A percentile compares a stretch with the other conserved stretches of the same genome.
Evolutionary conservation across 176 grass and related monocot genomes (phyloP).

Genomic region (Luzula sylvatica): DNA sequence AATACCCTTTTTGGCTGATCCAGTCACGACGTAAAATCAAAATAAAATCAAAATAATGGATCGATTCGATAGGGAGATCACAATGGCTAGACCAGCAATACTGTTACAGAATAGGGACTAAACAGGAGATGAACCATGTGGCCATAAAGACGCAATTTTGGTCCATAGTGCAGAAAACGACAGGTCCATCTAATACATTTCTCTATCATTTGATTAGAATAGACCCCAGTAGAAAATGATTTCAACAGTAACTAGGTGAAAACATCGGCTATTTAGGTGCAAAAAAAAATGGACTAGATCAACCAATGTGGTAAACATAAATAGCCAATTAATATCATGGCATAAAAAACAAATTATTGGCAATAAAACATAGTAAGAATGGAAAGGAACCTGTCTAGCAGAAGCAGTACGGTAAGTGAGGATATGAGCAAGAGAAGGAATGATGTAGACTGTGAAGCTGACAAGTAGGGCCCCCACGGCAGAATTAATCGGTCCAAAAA

Average conservation of each 20-base stretch:
- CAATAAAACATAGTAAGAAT: background rate
- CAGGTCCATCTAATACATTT: slow-evolving; percentile 17
- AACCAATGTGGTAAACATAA: background rate
- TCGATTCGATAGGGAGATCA: background rate
- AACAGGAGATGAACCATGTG: slow-evolving; percentile 2
- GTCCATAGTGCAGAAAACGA: slow-evolving; percentile 12
- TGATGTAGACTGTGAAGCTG: slow-evolving; percentile 30
- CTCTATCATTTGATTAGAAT: background rate
- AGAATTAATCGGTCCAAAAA: slow-evolving; percentile 28
- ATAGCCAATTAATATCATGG: background rate
- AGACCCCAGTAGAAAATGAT: background rate
- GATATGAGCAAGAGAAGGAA: slow-evolving; percentile 20
- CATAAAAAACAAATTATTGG: slow-evolving; percentile 4
- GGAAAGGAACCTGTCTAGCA: slow-evolving; percentile 18
- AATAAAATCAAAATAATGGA: no score
- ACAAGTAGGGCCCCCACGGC: slow-evolving; percentile 28
- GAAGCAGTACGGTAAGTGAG: slow-evolving; percentile 19
- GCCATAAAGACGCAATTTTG: slow-evolving; percentile 4
- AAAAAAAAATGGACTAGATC: background rate
- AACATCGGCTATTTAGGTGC: background rate
- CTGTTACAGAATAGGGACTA: slow-evolving; percentile 14
- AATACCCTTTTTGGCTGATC: background rate
- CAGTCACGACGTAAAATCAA: no score
- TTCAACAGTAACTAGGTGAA: slow-evolving; percentile 2
- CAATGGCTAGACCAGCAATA: slow-evolving; percentile 1